Conservation (phyloP, 192 early-diverging fungal genomes). For the Podila epigama region DNA sequence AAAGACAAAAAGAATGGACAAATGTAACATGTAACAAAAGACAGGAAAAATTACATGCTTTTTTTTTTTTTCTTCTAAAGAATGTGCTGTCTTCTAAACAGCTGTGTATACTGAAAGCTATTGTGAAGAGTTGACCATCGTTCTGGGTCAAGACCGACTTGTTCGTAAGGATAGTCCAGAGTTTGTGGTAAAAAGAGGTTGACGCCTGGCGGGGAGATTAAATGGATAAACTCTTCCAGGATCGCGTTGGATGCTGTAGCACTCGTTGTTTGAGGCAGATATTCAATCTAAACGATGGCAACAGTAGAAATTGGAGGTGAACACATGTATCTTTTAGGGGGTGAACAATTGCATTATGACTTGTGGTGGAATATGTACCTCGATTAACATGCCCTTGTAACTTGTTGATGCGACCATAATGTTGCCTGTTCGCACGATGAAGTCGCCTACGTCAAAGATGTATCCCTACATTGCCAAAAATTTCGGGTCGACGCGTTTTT, state of each 20-base stretch:
- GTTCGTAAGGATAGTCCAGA: conserved; percentile 60
- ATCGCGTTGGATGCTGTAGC: conserved; percentile 51
- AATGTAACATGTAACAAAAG: background rate
- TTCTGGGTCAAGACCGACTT: conserved; percentile 55
- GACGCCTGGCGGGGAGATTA: conserved; percentile 56
- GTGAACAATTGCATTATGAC: background rate
- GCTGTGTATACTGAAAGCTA: conserved; percentile 59
- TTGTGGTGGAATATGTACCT: conserved; percentile 40
- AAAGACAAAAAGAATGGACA: background rate
- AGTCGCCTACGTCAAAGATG: conserved; percentile 60
- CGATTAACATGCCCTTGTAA: conserved; percentile 64
- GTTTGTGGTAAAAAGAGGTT: conserved; percentile 51
- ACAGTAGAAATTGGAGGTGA: background rate
- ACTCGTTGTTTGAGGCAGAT: conserved; percentile 56
- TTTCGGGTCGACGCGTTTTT: too few relatives aligned
- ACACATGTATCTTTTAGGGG: background rate
- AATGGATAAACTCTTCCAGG: conserved; percentile 56
- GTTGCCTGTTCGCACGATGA: conserved; percentile 62
- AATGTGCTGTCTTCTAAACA: conserved; percentile 61
- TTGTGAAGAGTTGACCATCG: conserved; percentile 60
- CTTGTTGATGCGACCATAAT: conserved; percentile 57
- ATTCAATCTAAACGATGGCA: conserved; percentile 52
- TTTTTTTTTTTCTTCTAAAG: conserved; percentile 39
- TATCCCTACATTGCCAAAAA: conserved; percentile 37
- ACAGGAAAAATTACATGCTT: background rate